Evolutionary conservation across 371 early-diverging fungal species (phyloP).

Genomic region (Lichtheimia hyalospora): DNA sequence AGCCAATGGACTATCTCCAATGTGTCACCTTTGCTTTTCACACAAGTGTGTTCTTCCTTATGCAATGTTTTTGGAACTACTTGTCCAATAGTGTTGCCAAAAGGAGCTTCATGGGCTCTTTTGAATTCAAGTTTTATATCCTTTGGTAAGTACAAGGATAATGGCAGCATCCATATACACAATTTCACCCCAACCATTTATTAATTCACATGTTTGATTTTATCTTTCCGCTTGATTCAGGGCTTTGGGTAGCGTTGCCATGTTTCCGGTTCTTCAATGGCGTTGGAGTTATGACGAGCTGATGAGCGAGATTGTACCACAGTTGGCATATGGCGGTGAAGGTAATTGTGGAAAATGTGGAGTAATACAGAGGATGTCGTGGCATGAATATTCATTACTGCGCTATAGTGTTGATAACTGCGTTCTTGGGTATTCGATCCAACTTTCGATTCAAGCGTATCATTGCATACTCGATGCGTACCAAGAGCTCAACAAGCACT

Average conservation of each 20-base stretch:
- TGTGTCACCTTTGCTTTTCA: slow-evolving; percentile 28
- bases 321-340: slow-evolving; percentile 43
- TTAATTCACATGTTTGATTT: background rate
- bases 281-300: slow-evolving; percentile 24
- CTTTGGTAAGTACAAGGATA: slow-evolving; percentile 23
- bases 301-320: slow-evolving; percentile 39
- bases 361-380: no score
- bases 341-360: slow-evolving; percentile 15
- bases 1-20: slow-evolving; percentile 31
- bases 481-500: background rate
- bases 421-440: slow-evolving; percentile 37
- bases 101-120: slow-evolving; percentile 32
- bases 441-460: slow-evolving; percentile 35
- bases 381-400: no score
- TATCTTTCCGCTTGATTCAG: slow-evolving; percentile 16
- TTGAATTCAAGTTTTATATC: slow-evolving; percentile 36
- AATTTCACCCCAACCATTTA: background rate
- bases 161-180: background rate
- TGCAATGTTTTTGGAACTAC: slow-evolving; percentile 41
- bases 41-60: slow-evolving; percentile 27
- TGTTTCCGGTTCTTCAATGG: slow-evolving; percentile 51
- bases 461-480: slow-evolving; percentile 1
- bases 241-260: slow-evolving; percentile 37
- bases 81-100: slow-evolving; percentile 27
- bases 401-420: slow-evolving; percentile 31